Base-by-base conservation (phyloP, 2,329 filamentous ascomycete genomes). In the Chaetoscypha palmicola region DNA sequence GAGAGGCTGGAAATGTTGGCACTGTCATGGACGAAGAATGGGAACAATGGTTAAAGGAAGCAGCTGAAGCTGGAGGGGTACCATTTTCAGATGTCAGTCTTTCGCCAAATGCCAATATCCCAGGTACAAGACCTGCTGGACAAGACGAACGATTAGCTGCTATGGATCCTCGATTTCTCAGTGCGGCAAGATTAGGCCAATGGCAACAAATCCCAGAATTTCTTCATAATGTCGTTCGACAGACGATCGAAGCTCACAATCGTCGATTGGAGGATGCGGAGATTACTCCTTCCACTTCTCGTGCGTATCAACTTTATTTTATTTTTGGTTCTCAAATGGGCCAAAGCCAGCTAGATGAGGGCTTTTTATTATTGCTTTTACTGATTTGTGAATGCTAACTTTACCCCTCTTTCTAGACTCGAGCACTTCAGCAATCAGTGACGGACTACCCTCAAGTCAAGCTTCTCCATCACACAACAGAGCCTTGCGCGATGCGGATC, bases 41-140 rank as follows among this genome's bases (percentile, higher is more conserved):
- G 80, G 82, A 86, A 62, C 79, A 83, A 61, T 86, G 81, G 76
- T 67, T 86, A 48, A 86, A 86, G 63, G 79, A 81, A 55, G 79
- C 76, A 33, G 74, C 82, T 38, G 81, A 86, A 57, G 70, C 74
- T 4, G 81, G 80, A 47, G 68, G 74, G 43, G 64, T 79, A 28
- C 66, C 71, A 14, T 67, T 69, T 38, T 58, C 74, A 20, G 69
- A 47, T 52, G 60, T 39, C 52, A 61, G 41, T n/a, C 47, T 58
- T 22, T 58, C 55, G 11, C 57, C 59, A 9, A 51, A 56, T 49
- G 57, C 59, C 22, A 58, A 59, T 41, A 51, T 59, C 16, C 53
- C 58, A 59, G 52, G 55, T 63, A 62, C 54, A 59, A 62, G 58
- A 64, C 54, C 60, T 53, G 49, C 55, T 49, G 60, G 37, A 46